Evolutionary conservation across 768 basidiomycete species (phyloP).

Genomic region (Tulasnella sp.): DNA sequence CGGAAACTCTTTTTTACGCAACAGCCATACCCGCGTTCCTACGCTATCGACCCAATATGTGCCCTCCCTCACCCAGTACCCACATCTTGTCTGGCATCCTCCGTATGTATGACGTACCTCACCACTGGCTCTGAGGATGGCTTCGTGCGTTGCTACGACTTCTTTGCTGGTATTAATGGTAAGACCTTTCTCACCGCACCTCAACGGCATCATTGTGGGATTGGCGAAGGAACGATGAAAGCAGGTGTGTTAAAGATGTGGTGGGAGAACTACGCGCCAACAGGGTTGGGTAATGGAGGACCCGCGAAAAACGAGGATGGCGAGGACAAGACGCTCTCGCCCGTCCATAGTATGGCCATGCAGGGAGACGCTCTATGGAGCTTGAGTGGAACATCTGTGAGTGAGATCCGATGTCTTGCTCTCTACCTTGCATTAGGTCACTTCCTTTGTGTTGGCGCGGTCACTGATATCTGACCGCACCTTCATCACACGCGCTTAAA

Average conservation of each 20-base stretch:
- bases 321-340: conserved; percentile 41
- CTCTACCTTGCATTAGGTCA: not conserved
- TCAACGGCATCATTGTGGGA: conserved; percentile 77
- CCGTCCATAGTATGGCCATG: conserved; percentile 85
- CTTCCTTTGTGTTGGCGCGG: too few relatives aligned
- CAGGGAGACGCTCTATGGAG: conserved; percentile 92
- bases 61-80: conserved; percentile 83
- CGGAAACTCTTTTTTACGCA: conserved; percentile 25
- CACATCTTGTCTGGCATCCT: conserved; percentile 79
- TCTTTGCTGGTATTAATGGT: conserved; percentile 80
- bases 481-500: not conserved
- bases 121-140: conserved; percentile 90
- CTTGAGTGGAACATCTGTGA: conserved; percentile 75
- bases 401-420: conserved; percentile 23
- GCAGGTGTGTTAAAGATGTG: conserved; percentile 76
- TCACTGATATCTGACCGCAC: too few relatives aligned
- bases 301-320: conserved; percentile 34
- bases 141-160: conserved; percentile 85
- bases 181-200: conserved; percentile 79
- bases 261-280: conserved; percentile 68
- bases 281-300: conserved; percentile 23
- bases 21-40: conserved; percentile 37
- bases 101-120: conserved; percentile 77
- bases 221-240: conserved; percentile 88
- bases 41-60: conserved; percentile 82